Evolutionary conservation across 2,329 filamentous ascomycete species (phyloP).

Genomic region (Rhynchosporium agropyri): DNA sequence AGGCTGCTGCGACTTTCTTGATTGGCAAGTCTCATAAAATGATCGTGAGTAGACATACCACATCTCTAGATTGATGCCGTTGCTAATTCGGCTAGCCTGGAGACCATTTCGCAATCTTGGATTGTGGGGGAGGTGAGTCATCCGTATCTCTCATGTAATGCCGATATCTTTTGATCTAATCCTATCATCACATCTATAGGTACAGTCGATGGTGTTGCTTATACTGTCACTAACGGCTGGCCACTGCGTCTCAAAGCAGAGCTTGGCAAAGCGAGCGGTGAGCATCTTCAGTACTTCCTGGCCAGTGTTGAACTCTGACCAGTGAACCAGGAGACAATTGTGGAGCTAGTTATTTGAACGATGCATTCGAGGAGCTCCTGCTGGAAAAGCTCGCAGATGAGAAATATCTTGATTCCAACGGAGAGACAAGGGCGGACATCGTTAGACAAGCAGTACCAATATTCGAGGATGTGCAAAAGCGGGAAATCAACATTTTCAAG

Average conservation of each 20-base stretch:
- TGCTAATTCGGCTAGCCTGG: too few relatives aligned
- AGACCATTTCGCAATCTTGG: too few relatives aligned
- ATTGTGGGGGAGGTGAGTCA: too few relatives aligned
- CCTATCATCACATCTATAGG: constrained; percentile 18
- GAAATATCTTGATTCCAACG: constrained; percentile 21
- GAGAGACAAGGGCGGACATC: constrained; percentile 21
- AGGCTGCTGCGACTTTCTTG: too few relatives aligned
- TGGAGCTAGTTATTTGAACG: constrained; percentile 27
- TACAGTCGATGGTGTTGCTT: constrained; percentile 39
- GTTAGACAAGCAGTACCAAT: constrained; percentile 19
- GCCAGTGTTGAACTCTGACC: not conserved
- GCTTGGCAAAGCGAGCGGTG: constrained; percentile 29
- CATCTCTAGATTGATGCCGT: too few relatives aligned
- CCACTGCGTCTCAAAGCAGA: constrained; percentile 35
- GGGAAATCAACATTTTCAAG: constrained; percentile 17
- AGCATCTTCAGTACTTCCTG: not conserved
- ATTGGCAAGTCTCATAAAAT: too few relatives aligned
- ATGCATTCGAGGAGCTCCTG: constrained; percentile 24
- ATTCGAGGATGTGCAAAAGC: constrained; percentile 26
- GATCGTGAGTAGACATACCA: too few relatives aligned
- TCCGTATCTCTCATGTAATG: too few relatives aligned
- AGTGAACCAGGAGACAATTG: constrained; percentile 24
- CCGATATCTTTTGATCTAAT: too few relatives aligned
- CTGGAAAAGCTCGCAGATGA: constrained; percentile 20
- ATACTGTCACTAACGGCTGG: constrained; percentile 35